These are phyloP conservation scores for Leishmania tarentolae DNA, from an alignment of 208 protist genomes.

Conservation along the genomic window DNA sequence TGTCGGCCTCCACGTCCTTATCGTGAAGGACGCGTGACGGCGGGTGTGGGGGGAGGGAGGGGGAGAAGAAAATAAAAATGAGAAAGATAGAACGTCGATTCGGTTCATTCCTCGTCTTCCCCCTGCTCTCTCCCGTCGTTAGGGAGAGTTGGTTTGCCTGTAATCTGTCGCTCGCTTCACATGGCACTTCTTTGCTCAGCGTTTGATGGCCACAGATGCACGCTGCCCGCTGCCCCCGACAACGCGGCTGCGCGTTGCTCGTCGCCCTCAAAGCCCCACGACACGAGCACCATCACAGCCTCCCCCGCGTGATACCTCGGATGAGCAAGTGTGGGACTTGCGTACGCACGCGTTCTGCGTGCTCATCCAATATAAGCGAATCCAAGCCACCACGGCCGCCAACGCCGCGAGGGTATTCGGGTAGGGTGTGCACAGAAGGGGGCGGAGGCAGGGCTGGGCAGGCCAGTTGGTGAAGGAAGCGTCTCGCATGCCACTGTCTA, in stretches of 20 bases:
- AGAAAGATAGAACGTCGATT: background rate
- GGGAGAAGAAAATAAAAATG: constrained; percentile 3
- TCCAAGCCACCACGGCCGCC: background rate
- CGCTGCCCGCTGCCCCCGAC: no score
- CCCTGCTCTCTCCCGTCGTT: background rate
- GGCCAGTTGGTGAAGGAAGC: no score
- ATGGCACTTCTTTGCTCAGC: no score
- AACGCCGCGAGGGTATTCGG: no score
- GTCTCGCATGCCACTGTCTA: background rate
- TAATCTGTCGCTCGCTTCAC: background rate
- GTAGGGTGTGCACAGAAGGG: background rate
- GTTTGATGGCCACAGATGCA: background rate
- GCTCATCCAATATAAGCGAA: background rate
- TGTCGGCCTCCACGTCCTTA: background rate
- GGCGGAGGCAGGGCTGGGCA: no score
- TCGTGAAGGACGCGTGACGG: constrained; percentile 3
- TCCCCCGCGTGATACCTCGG: background rate
- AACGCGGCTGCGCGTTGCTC: background rate
- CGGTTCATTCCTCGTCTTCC: background rate
- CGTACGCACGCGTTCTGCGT: background rate
- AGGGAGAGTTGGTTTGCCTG: background rate
- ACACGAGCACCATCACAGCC: background rate
- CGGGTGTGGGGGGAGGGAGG: background rate
- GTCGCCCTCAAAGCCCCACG: background rate
- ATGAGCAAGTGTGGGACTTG: background rate